Evolutionary conservation across 106 monocot genomes (phyloP), one percentile per base, ranked within the genome.

Genomic region (Amphibolis antarctica): DNA sequence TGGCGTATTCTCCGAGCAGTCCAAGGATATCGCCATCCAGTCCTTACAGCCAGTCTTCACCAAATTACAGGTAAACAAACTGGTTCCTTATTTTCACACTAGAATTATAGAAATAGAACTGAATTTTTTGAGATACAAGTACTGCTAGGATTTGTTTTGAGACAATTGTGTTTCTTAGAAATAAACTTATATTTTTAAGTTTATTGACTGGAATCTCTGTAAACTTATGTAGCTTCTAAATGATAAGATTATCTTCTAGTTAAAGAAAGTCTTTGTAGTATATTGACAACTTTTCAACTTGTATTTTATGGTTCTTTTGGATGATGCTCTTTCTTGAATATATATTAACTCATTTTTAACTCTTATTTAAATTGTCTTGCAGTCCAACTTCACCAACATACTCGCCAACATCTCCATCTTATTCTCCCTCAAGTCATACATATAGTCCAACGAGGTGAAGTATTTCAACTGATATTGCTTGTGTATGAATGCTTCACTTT

Each of bases 311-410:
- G 36, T 36, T 36, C 36, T 36, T 36, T 4, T 4, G 7, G 7
- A 36, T 36, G 36, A 4, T 36, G 2, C 36, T 36, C 2, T 36
- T 36, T 36, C 7, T 36, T 36, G 2, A 36, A 2, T 36, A 2
- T 7, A 36, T 36, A n/a, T 36, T 2, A 36, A 36, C 2, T 49
- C 21, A 53, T 53, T 53, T 9, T 22, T n/a, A 53, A 36, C 12
- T 23, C 20, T 19, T 28, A 19, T 47, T 19, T n/a, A n/a, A n/a
- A n/a, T n/a, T 22, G 44, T 77, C 28, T 69, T 76, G 59, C 64
- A 98, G 96, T 70, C 86, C 96, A 57, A 91, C 96, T 53, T 86
- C 96, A 22, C 86, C 82, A 23, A 65, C 96, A n/a, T 87, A 85
- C 76, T 98, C 96, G 27, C 90, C 96, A 36, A 87, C 96, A 46